Evolutionary conservation across 345 rosid genomes (phyloP).

Genomic region (Clarkia xantiana): DNA sequence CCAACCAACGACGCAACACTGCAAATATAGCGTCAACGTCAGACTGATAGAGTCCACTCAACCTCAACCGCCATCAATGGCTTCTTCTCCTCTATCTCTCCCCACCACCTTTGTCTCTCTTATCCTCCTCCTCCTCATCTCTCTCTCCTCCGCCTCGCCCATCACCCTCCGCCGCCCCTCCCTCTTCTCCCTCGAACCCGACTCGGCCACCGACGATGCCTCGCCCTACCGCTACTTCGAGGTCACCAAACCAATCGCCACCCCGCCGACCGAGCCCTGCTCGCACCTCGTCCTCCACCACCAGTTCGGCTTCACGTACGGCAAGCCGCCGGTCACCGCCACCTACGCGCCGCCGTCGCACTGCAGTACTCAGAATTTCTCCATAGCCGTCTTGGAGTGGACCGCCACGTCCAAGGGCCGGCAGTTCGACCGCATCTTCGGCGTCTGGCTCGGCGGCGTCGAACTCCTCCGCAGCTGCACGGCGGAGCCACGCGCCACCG

Average conservation of each 20-base stretch:
- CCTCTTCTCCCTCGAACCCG: conserved; percentile 16
- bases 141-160: conserved; percentile 24
- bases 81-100: conserved; percentile 20
- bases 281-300: conserved; percentile 43
- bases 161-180: conserved; percentile 15
- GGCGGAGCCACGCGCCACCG: conserved; percentile 63
- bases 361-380: conserved; percentile 35
- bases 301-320: conserved; percentile 60
- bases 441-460: conserved; percentile 72
- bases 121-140: conserved; percentile 16
- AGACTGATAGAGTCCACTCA: not conserved
- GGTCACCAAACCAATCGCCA: conserved; percentile 44
- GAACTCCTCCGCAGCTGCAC: conserved; percentile 95
- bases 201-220: conserved; percentile 17
- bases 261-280: conserved; percentile 37
- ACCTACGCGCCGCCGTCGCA: conserved; percentile 53
- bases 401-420: conserved; percentile 61
- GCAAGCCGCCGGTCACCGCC: conserved; percentile 51
- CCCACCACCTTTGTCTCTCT: conserved; percentile 17
- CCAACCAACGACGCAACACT: not conserved
- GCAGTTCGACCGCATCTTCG: conserved; percentile 79
- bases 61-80: conserved; percentile 21
- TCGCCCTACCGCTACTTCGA: conserved; percentile 39
- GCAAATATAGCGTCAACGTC: not conserved
- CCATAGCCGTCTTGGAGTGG: conserved; percentile 69